phyloP scores from a whole-genome alignment of 495 filamentous ascomycete species.

The Penicillium tannophilum region DNA sequence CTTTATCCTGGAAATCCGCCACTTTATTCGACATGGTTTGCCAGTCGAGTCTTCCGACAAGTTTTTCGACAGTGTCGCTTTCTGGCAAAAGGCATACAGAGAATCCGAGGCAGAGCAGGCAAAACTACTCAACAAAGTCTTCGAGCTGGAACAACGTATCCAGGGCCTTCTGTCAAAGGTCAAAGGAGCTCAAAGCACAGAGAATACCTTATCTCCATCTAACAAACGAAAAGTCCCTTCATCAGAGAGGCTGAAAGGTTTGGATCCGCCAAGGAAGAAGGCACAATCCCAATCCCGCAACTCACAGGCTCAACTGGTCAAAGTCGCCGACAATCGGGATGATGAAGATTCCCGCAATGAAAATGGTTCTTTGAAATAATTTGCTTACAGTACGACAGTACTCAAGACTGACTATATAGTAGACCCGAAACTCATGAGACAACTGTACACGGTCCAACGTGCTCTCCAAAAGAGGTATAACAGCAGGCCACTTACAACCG shows the following conservation, averaged over 20 bases:
- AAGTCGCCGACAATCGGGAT: background rate
- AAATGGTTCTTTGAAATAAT: background rate
- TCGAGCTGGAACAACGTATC: slow-evolving; percentile 43
- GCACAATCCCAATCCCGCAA: background rate
- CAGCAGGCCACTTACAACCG: slow-evolving; percentile 20
- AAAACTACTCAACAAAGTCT: slow-evolving; percentile 44
- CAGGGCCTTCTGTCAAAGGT: slow-evolving; percentile 27
- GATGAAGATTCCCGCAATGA: background rate
- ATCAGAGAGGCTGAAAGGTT: background rate
- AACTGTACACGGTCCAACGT: slow-evolving; percentile 37
- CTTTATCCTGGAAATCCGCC: slow-evolving; percentile 40
- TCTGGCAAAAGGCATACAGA: slow-evolving; percentile 54
- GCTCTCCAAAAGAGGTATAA: slow-evolving; percentile 32
- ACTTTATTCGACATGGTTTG: slow-evolving; percentile 34
- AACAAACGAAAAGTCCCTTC: slow-evolving; percentile 31
- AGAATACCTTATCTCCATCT: slow-evolving; percentile 9
- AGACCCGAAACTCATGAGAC: slow-evolving; percentile 34
- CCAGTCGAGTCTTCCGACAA: slow-evolving; percentile 23
- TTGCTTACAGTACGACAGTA: background rate
- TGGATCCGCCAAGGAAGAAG: background rate
- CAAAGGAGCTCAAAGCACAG: slow-evolving; percentile 9
- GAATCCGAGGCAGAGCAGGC: slow-evolving; percentile 48
- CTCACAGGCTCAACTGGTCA: background rate
- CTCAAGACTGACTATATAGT: background rate
- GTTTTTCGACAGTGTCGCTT: slow-evolving; percentile 50